A percentile compares a stretch with the other conserved stretches of the same genome.
Conservation (phyloP, 2,329 filamentous ascomycete species). For the Verruconis gallopava region DNA sequence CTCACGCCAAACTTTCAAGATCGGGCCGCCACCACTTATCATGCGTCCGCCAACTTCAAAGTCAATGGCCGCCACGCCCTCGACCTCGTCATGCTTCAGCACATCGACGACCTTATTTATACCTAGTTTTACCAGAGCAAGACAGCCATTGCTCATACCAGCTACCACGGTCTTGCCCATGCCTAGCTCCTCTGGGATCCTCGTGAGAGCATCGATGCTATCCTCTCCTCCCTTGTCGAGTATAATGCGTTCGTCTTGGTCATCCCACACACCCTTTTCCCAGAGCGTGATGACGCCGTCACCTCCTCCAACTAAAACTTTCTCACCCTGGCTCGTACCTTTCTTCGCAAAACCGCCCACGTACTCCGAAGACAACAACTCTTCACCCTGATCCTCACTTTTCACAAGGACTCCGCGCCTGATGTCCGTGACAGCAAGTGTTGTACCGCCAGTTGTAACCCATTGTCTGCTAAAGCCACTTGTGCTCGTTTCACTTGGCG, state of each 20-base stretch:
- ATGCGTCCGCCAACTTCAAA: conserved; percentile 80
- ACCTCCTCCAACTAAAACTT: conserved; percentile 63
- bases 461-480: conserved; percentile 89
- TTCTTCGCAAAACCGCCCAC: conserved; percentile 64
- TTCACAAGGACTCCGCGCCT: conserved; percentile 73
- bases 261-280: conserved; percentile 91
- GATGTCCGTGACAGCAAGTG: conserved; percentile 78
- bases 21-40: conserved; percentile 76
- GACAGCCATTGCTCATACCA: conserved; percentile 66
- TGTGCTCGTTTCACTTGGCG: conserved; percentile 65
- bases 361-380: conserved; percentile 70
- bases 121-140: conserved; percentile 66
- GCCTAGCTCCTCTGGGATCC: conserved; percentile 58
- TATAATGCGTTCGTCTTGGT: conserved; percentile 79
- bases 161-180: conserved; percentile 60
- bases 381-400: conserved; percentile 91
- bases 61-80: conserved; percentile 67
- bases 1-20: conserved; percentile 83
- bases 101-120: conserved; percentile 57
- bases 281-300: conserved; percentile 80
- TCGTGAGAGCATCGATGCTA: conserved; percentile 64
- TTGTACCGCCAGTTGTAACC: conserved; percentile 85
- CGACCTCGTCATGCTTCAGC: conserved; percentile 68
- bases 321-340: conserved; percentile 56
- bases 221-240: conserved; percentile 59